A percentile compares a stretch with the other conserved stretches of the same genome.
These are phyloP conservation scores for Extremus antarcticus DNA, from an alignment of 495 filamentous ascomycete species.

Conservation along the genomic window DNA sequence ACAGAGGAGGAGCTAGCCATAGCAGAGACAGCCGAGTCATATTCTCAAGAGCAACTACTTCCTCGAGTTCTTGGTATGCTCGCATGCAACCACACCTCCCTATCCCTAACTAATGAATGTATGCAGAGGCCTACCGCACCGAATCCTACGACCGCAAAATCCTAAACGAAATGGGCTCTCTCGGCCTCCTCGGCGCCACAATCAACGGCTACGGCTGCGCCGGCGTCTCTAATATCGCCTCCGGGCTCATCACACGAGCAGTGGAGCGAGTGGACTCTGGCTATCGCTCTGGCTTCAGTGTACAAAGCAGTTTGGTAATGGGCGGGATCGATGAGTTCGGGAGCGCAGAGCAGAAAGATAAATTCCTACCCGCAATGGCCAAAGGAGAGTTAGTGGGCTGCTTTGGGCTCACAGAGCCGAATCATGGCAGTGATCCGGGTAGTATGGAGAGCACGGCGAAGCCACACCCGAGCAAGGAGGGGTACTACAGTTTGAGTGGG, in stretches of 20 bases:
- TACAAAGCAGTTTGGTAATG: slow-evolving; percentile 92
- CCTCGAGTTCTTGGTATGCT: slow-evolving; percentile 78
- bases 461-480: slow-evolving; percentile 78
- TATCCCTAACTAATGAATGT: not conserved
- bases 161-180: slow-evolving; percentile 87
- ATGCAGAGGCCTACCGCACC: slow-evolving; percentile 84
- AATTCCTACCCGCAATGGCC: slow-evolving; percentile 71
- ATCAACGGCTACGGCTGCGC: slow-evolving; percentile 91
- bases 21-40: slow-evolving; percentile 74
- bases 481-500: slow-evolving; percentile 68
- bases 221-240: slow-evolving; percentile 83
- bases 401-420: slow-evolving; percentile 93
- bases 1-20: slow-evolving; percentile 88
- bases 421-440: slow-evolving; percentile 93
- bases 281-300: slow-evolving; percentile 91
- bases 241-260: slow-evolving; percentile 86
- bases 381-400: slow-evolving; percentile 80
- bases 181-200: slow-evolving; percentile 82
- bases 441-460: slow-evolving; percentile 87
- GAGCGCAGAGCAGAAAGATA: slow-evolving; percentile 79
- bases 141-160: slow-evolving; percentile 87
- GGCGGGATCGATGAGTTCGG: slow-evolving; percentile 94
- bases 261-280: slow-evolving; percentile 94
- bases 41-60: slow-evolving; percentile 80
- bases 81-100: not conserved